Evolutionary conservation across 2,329 filamentous ascomycete species (phyloP).

Genomic region (Fusarium dlaminii): DNA sequence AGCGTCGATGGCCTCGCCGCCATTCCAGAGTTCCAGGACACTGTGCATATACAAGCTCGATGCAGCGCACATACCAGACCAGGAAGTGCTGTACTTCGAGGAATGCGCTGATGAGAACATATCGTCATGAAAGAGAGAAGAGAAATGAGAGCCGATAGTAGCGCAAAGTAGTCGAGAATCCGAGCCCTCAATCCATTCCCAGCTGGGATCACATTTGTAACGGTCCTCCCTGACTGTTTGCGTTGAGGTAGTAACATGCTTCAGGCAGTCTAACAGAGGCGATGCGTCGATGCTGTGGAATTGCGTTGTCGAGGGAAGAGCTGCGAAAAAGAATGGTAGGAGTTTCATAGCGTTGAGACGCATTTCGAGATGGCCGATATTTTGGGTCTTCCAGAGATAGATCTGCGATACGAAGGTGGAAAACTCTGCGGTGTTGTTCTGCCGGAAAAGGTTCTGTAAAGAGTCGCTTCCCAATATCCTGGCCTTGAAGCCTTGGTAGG

Average conservation of each 20-base stretch:
- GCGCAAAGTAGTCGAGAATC: slow-evolving; percentile 27
- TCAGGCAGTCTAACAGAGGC: slow-evolving; percentile 21
- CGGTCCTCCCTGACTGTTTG: not conserved
- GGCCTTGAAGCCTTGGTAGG: slow-evolving; percentile 34
- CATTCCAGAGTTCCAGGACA: slow-evolving; percentile 27
- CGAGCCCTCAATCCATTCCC: slow-evolving; percentile 37
- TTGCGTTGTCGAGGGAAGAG: not conserved
- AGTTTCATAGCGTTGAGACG: slow-evolving; percentile 26
- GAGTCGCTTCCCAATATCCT: slow-evolving; percentile 25
- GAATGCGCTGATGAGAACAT: not conserved
- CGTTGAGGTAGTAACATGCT: slow-evolving; percentile 8
- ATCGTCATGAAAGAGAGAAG: slow-evolving; percentile 11
- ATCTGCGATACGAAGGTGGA: slow-evolving; percentile 23
- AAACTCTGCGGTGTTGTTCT: slow-evolving; percentile 8
- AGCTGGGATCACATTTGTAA: slow-evolving; percentile 23
- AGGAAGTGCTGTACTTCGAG: slow-evolving; percentile 7
- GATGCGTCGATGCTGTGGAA: slow-evolving; percentile 29
- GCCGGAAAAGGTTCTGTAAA: slow-evolving; percentile 10
- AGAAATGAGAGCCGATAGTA: slow-evolving; percentile 27
- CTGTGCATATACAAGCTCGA: slow-evolving; percentile 29
- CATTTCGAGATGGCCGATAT: slow-evolving; percentile 28
- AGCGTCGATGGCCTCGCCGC: not conserved
- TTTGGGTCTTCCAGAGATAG: slow-evolving; percentile 29
- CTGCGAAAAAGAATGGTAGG: slow-evolving; percentile 32
- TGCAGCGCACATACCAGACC: slow-evolving; percentile 26